These are phyloP conservation scores for Colletotrichum euphorbiae DNA, from an alignment of 2,329 filamentous ascomycete genomes.

Conservation along the genomic window DNA sequence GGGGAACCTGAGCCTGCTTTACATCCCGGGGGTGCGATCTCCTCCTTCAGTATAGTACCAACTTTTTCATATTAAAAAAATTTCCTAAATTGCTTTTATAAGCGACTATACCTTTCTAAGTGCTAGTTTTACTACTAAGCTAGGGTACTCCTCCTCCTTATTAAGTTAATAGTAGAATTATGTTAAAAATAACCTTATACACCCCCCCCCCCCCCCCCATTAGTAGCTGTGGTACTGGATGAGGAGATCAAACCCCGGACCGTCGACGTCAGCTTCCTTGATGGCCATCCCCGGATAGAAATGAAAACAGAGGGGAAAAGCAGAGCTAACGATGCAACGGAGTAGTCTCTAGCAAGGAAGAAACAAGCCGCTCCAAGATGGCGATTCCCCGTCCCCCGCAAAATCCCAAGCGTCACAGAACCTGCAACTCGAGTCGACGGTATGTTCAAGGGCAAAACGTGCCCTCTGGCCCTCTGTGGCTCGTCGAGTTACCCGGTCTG, in stretches of 20 bases:
- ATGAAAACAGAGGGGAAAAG: neutral
- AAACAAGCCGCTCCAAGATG: neutral
- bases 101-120: no score
- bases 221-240: no score
- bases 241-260: no score
- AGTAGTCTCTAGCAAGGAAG: neutral
- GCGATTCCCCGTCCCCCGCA: neutral
- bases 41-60: no score
- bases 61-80: no score
- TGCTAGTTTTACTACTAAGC: no score
- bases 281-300: neutral
- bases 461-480: neutral
- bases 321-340: neutral
- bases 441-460: constrained; percentile 1
- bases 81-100: no score
- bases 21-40: no score
- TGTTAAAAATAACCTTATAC: no score
- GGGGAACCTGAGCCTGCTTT: neutral
- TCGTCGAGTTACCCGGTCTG: neutral
- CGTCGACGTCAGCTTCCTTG: constrained; percentile 16
- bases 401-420: neutral
- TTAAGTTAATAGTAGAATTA: no score
- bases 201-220: no score
- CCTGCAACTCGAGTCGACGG: constrained; percentile 11
- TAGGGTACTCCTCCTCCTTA: no score